Evolutionary conservation across 139 green algal species (phyloP).

Genomic region (Deuterostichococcus epilithicus): DNA sequence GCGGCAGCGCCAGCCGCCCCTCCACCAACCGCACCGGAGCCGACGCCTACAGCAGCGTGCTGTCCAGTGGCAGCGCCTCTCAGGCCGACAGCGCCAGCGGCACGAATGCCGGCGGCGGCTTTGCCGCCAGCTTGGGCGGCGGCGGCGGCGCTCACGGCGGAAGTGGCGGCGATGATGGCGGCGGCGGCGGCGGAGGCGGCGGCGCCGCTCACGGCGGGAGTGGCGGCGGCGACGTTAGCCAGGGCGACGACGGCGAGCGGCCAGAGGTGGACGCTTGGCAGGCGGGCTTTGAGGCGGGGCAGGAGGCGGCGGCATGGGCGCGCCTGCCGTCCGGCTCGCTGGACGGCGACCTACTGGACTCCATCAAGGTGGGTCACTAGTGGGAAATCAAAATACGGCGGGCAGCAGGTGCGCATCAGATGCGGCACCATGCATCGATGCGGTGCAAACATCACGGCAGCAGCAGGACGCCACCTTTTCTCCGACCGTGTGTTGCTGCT

Average conservation of each 20-base stretch:
- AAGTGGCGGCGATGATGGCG: background rate
- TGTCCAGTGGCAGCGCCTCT: background rate
- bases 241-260: background rate
- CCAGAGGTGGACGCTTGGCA: constrained; percentile 32
- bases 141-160: background rate
- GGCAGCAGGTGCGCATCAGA: too few relatives aligned
- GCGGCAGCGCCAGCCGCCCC: background rate
- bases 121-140: too few relatives aligned
- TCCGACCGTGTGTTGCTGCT: too few relatives aligned
- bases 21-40: background rate
- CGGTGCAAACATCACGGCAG: too few relatives aligned
- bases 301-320: constrained; percentile 25
- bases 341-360: background rate
- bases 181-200: background rate
- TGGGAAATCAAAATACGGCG: too few relatives aligned
- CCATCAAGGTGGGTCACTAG: background rate
- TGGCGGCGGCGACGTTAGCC: background rate
- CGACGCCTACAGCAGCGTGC: background rate
- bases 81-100: background rate
- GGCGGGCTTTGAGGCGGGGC: constrained; percentile 29
- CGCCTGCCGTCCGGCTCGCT: background rate
- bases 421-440: too few relatives aligned
- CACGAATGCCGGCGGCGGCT: too few relatives aligned
- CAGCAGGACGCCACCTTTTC: too few relatives aligned
- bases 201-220: background rate